A percentile compares a stretch with the other conserved stretches of the same genome.
These are phyloP conservation scores for Colletotrichum eremochloae DNA, from an alignment of 2,329 filamentous ascomycete species.

Conservation along the genomic window DNA sequence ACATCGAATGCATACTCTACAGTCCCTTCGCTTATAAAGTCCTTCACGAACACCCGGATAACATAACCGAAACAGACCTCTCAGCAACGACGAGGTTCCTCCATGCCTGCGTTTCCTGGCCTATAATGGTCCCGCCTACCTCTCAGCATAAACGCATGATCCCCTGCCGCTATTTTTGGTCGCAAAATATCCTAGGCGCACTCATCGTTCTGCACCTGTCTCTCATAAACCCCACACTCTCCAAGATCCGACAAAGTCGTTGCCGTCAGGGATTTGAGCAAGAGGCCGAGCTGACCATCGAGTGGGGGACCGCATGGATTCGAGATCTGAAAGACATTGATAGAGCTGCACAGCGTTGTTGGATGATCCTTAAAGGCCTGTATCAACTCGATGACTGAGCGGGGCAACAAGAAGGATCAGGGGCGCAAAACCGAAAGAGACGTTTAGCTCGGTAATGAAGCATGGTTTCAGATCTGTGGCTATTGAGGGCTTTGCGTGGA, in stretches of 20 bases:
- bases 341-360: constrained; percentile 68
- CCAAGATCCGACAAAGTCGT: constrained; percentile 62
- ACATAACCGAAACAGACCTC: constrained; percentile 66
- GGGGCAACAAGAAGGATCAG: neutral
- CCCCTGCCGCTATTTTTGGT: constrained; percentile 72
- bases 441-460: too few species aligned
- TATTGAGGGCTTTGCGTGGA: neutral
- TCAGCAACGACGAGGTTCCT: constrained; percentile 68
- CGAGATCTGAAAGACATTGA: constrained; percentile 68
- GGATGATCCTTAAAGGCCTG: constrained; percentile 62
- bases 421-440: neutral
- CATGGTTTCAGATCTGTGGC: too few species aligned
- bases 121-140: constrained; percentile 68
- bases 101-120: constrained; percentile 70
- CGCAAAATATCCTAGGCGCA: constrained; percentile 71
- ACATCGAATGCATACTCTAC: constrained; percentile 69
- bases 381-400: constrained; percentile 54
- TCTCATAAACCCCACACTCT: constrained; percentile 63
- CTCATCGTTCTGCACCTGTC: constrained; percentile 69
- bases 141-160: constrained; percentile 70
- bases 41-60: constrained; percentile 65
- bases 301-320: constrained; percentile 71
- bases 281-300: constrained; percentile 62
- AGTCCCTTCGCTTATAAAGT: constrained; percentile 72
- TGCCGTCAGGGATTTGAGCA: constrained; percentile 64